Base-by-base conservation (phyloP, 2,329 filamentous ascomycete species). In the Albophoma yamanashiensis region DNA sequence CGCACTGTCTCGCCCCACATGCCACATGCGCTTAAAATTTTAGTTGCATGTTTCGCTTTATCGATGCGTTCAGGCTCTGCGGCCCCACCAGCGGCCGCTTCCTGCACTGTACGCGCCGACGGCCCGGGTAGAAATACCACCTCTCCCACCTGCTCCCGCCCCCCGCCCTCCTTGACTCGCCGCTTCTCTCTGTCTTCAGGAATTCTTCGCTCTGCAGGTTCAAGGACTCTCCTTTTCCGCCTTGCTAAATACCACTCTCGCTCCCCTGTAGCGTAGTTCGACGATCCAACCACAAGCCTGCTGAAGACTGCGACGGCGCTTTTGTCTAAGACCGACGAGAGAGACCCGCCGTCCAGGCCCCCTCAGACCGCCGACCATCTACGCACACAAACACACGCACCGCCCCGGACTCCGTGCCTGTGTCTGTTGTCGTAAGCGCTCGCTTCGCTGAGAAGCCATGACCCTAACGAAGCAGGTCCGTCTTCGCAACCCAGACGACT, bases 401-500 rank as follows among this genome's bases (percentile, higher is more conserved):
- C 43, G 53, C 60, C 58, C 20, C 55, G 34, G 53, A 59, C 50
- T 53, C 56, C 64, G 71, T 75, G 71, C 65, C 66, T 71, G 74
- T 75, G 73, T 72, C 68, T 67, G 70, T 68, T 65, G 75, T 76
- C 76, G 75, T 79, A 78, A 78, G 75, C 69, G 68, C 69, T 70
- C 68, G 68, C 67, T 70, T 73, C 71, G 67, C 70, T 63, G 61
- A 70, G 67, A 74, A 74, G 73, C 74, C 70, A 84, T 84, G 81
- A 71, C 75, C 75, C 76, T 81, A 74, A 78, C 78, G 63, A 77
- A 71, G 66, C 76, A 78, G 74, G 75, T 72, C 75, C 75, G 73
- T 64, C 75, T 75, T 71, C 82, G 81, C 76, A 81, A 88, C 74
- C 81, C 85, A 65, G 82, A 91, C 76, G 85, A 85, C 68, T 96